A percentile compares a stretch with the other conserved stretches of the same genome.
phyloP scores from a whole-genome alignment of 2,329 filamentous ascomycete genomes.

The Aspergillus bombycis region DNA sequence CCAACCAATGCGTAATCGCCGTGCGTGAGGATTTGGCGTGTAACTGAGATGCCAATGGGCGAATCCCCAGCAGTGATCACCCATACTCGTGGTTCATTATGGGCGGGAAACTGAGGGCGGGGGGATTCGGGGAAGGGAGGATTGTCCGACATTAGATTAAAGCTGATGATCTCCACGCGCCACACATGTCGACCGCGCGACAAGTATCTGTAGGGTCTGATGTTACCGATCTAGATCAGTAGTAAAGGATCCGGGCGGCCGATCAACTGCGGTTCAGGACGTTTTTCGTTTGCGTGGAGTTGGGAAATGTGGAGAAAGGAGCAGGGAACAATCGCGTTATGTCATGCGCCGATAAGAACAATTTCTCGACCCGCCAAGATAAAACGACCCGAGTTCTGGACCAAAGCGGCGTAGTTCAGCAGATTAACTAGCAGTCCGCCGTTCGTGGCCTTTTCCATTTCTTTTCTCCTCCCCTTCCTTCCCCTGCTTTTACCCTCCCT shows the following conservation, averaged over 20 bases:
- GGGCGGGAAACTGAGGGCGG: slow-evolving; percentile 58
- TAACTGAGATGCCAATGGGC: slow-evolving; percentile 80
- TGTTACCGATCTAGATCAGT: background rate
- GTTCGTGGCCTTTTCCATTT: slow-evolving; percentile 21
- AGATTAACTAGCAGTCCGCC: slow-evolving; percentile 8
- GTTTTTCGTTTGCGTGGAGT: background rate
- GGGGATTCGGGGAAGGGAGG: slow-evolving; percentile 35
- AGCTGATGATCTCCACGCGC: slow-evolving; percentile 19
- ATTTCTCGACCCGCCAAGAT: slow-evolving; percentile 7
- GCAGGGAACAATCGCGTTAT: background rate
- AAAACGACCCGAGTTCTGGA: slow-evolving; percentile 10
- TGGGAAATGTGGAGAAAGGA: background rate
- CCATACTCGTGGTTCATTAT: slow-evolving; percentile 80
- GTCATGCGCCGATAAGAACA: background rate
- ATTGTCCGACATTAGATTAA: slow-evolving; percentile 41
- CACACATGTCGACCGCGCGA: slow-evolving; percentile 34
- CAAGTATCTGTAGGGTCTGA: background rate
- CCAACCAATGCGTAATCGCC: slow-evolving; percentile 90
- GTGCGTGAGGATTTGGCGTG: slow-evolving; percentile 80
- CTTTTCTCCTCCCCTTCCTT: background rate
- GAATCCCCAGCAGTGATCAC: slow-evolving; percentile 86
- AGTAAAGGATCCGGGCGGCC: background rate
- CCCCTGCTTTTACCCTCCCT: background rate
- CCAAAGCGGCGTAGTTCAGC: slow-evolving; percentile 13
- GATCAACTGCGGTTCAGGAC: background rate